Conservation (phyloP, 1,284 basidiomycete species). For the Termitomyces sp. region DNA sequence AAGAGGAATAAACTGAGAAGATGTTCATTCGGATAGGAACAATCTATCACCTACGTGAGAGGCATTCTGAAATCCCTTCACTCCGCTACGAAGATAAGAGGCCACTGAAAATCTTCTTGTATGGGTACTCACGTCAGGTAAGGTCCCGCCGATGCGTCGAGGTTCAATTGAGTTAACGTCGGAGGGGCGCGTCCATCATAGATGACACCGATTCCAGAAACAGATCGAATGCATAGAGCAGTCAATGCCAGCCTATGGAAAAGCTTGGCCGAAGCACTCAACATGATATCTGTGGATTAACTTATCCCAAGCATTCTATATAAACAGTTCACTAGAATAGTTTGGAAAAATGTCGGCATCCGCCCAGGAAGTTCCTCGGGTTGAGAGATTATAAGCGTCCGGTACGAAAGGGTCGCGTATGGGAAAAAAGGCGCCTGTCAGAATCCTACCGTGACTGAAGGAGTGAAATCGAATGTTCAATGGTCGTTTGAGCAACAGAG, state of each 20-base stretch:
- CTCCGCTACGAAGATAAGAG: neutral
- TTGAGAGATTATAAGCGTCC: neutral
- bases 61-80: neutral
- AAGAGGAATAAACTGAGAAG: neutral
- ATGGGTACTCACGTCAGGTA: slow-evolving; percentile 45
- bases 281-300: neutral
- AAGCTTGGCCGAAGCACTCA: neutral
- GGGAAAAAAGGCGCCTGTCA: neutral
- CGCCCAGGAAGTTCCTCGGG: slow-evolving; percentile 2
- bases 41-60: neutral
- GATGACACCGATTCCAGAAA: slow-evolving; percentile 36
- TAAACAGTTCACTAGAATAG: neutral
- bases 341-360: neutral
- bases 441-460: neutral
- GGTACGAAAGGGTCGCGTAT: neutral
- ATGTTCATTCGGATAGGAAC: neutral
- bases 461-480: neutral
- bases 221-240: slow-evolving; percentile 1
- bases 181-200: slow-evolving; percentile 53
- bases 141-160: slow-evolving; percentile 44
- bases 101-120: neutral
- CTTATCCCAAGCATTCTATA: neutral
- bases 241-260: neutral
- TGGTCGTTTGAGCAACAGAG: neutral
- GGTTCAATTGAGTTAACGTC: slow-evolving; percentile 34